Conservation (phyloP, 495 filamentous ascomycete genomes). For the Trichoderma gamsii region DNA sequence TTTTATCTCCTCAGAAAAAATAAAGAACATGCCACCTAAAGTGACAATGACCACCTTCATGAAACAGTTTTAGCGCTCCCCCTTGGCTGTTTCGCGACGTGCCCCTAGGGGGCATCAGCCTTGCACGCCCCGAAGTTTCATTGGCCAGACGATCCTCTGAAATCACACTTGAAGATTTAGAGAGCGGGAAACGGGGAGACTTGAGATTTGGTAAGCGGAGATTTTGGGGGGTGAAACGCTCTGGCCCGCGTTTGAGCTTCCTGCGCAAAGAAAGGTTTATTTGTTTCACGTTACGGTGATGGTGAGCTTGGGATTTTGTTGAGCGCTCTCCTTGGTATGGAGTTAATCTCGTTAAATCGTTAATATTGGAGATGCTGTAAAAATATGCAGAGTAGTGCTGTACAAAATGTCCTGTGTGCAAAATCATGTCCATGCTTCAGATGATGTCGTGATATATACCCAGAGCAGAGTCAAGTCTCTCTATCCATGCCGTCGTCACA, state of each 20-base stretch:
- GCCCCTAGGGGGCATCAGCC: background rate
- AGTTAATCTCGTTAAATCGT: background rate
- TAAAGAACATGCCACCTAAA: too few species aligned
- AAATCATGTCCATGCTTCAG: background rate
- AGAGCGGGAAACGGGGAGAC: background rate
- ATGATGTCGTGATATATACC: background rate
- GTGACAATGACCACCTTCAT: background rate
- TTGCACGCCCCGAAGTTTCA: background rate
- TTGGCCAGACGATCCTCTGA: background rate
- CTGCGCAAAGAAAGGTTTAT: background rate
- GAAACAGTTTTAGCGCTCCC: background rate
- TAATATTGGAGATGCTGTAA: background rate
- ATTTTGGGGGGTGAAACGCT: background rate
- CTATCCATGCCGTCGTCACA: background rate
- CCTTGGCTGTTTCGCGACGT: background rate
- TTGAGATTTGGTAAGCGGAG: background rate
- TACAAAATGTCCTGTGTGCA: slow-evolving; percentile 1
- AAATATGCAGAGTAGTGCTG: background rate
- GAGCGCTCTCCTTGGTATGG: background rate
- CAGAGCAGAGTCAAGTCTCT: slow-evolving; percentile 7
- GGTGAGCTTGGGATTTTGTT: background rate
- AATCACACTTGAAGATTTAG: background rate
- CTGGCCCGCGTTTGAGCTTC: background rate
- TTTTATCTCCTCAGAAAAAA: background rate
- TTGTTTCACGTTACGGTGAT: slow-evolving; percentile 2